phyloP scores from a whole-genome alignment of 768 basidiomycete genomes.

The Porphyrellus cyaneotinctus region DNA sequence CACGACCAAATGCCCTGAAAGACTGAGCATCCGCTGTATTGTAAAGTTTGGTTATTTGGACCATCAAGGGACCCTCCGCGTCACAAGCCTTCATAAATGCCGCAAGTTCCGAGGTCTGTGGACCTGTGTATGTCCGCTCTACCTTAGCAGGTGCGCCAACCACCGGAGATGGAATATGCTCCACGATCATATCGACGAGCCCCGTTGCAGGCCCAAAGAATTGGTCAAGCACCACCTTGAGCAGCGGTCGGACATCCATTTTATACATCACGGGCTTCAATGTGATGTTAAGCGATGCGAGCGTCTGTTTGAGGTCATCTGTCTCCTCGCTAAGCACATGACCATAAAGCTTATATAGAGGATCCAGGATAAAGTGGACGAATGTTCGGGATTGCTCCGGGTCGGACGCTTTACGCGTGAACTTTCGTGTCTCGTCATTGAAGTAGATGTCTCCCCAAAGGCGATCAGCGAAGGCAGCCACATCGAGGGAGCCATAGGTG shows the following conservation, averaged over 20 bases:
- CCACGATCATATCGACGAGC: slow-evolving; percentile 86
- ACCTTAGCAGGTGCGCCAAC: slow-evolving; percentile 61
- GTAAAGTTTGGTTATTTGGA: slow-evolving; percentile 92
- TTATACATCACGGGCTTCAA: slow-evolving; percentile 94
- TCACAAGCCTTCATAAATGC: slow-evolving; percentile 79
- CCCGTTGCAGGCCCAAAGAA: slow-evolving; percentile 93
- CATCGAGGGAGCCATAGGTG: slow-evolving; percentile 81
- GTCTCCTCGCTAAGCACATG: slow-evolving; percentile 93
- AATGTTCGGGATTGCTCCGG: slow-evolving; percentile 81
- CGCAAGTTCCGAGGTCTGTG: slow-evolving; percentile 77
- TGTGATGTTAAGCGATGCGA: slow-evolving; percentile 71
- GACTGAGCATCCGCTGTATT: slow-evolving; percentile 96
- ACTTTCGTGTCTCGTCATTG: slow-evolving; percentile 78
- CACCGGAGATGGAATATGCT: slow-evolving; percentile 83
- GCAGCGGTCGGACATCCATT: slow-evolving; percentile 94
- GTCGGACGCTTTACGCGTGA: slow-evolving; percentile 75
- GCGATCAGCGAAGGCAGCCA: slow-evolving; percentile 80
- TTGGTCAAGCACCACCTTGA: slow-evolving; percentile 91
- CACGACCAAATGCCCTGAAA: slow-evolving; percentile 93
- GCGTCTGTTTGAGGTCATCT: slow-evolving; percentile 77
- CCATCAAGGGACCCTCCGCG: slow-evolving; percentile 82
- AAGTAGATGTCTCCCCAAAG: slow-evolving; percentile 99
- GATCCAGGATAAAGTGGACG: slow-evolving; percentile 93
- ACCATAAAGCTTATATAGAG: slow-evolving; percentile 95
- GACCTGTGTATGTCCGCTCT: slow-evolving; percentile 83